A percentile compares a stretch with the other conserved stretches of the same genome.
Evolutionary conservation across 176 grass and related monocot genomes (phyloP).

Genomic region (Musa beccarii): DNA sequence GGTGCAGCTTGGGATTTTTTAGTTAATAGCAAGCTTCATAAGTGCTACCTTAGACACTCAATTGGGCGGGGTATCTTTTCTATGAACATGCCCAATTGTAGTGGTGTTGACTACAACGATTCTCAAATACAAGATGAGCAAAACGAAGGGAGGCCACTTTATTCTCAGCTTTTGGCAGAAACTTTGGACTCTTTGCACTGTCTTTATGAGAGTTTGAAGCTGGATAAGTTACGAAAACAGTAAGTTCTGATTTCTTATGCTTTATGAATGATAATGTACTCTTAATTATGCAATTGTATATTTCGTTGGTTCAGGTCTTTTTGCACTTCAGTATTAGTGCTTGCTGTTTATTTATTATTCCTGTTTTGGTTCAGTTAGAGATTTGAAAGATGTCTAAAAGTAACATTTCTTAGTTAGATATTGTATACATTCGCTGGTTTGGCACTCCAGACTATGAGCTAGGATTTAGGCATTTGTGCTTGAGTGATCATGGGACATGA

Average conservation of each 20-base stretch:
- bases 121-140: slow-evolving; percentile 35
- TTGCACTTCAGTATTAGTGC: not conserved
- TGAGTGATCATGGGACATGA: not conserved
- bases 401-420: too few species aligned
- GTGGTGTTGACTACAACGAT: slow-evolving; percentile 5
- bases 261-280: slow-evolving; percentile 1
- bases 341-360: not conserved
- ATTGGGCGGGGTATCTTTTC: slow-evolving; percentile 31
- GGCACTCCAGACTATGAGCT: too few species aligned
- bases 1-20: slow-evolving; percentile 70
- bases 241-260: slow-evolving; percentile 37
- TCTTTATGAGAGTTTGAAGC: slow-evolving; percentile 85
- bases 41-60: slow-evolving; percentile 41
- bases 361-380: not conserved
- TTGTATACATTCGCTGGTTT: too few species aligned
- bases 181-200: slow-evolving; percentile 76
- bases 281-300: not conserved
- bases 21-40: slow-evolving; percentile 73
- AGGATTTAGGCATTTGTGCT: slow-evolving; percentile 7
- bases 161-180: slow-evolving; percentile 53
- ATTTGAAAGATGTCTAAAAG: not conserved
- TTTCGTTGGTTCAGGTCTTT: slow-evolving; percentile 6
- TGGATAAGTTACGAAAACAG: slow-evolving; percentile 81
- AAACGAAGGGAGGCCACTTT: slow-evolving; percentile 38
- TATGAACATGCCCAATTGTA: slow-evolving; percentile 33